A percentile compares a stretch with the other conserved stretches of the same genome.
phyloP scores from a whole-genome alignment of 352 stramenopile genomes.

The Globisporangium paddicum region DNA sequence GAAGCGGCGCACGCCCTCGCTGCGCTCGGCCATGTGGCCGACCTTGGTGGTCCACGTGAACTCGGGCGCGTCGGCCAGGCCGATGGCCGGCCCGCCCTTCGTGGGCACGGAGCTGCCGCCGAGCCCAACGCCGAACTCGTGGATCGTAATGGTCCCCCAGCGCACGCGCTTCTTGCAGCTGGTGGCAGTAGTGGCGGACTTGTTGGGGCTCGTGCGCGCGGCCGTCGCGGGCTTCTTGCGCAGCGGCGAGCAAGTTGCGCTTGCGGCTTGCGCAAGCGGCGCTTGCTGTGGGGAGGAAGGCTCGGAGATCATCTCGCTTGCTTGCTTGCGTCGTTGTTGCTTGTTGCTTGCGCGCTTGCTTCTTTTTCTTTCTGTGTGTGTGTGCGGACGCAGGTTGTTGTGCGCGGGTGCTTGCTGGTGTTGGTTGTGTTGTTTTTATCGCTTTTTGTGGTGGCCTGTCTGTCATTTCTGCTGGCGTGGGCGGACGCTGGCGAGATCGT shows the following conservation, averaged over 20 bases:
- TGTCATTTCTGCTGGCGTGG: constrained; percentile 1
- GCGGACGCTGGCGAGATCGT: background rate
- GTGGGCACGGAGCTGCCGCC: constrained; percentile 44
- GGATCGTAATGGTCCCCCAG: constrained; percentile 37
- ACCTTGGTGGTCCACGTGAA: constrained; percentile 65
- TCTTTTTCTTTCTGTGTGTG: constrained; percentile 8
- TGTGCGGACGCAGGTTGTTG: background rate
- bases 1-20: constrained; percentile 56
- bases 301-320: constrained; percentile 23
- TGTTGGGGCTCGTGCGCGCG: background rate
- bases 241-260: background rate
- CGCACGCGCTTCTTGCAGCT: constrained; percentile 35
- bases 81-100: constrained; percentile 48
- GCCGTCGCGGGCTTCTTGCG: constrained; percentile 3
- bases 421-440: constrained; percentile 7
- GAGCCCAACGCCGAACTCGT: constrained; percentile 43
- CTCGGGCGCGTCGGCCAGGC: constrained; percentile 40
- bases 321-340: background rate
- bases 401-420: background rate
- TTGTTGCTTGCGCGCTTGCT: constrained; percentile 10
- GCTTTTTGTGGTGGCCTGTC: background rate
- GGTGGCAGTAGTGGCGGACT: background rate
- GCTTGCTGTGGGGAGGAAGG: background rate
- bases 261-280: background rate
- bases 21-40: constrained; percentile 54